Evolutionary conservation across 371 early-diverging fungal genomes (phyloP), one percentile per base, ranked within the genome.

Genomic region (Mucor indicus): DNA sequence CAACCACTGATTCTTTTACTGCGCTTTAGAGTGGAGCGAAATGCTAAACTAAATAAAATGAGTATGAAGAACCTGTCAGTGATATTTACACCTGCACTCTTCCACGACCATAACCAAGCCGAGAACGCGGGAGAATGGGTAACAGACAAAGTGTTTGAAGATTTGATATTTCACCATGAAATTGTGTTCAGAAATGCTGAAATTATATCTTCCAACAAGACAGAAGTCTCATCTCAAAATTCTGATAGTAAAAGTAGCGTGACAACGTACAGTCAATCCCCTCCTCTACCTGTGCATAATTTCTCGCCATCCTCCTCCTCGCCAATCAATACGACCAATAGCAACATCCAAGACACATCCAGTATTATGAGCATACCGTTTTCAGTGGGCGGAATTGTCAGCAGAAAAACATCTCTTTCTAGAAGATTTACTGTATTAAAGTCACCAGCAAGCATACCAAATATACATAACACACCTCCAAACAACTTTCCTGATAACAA

Each of bases 31-130:
- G 68, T 79, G 1, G 63, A 67, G 37, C 60, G 60, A 0, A 43
- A 67, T 16, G 68, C 74, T 1, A 61, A 75, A 6, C 44, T 69
- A 10, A 82, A 82, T 62, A 82, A 80, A 48, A 82, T 82, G 80
- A 77, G 62, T 9, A 56, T 82, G 6, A 73, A 77, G 23, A 82
- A 82, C 39, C 24, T 82, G 4, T 72, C 76, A 1, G 60, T 80
- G 35, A 72, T 82, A 17, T 82, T 80, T 41, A 79, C 83, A 19
- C 83, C 83, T 0, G 79, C 79, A 1, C 70, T 82, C 21, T 82
- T 82, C 54, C 83, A 82, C 22, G 83, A 82, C 23, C 75, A 74
- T 20, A 77, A 77, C 52, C 74, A 75, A 36, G 75, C 72, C 31
- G 66, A 69, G 21, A 57, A 57, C 20, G 55, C 56, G 2, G 69